These are phyloP conservation scores for Candida caryicola DNA, from an alignment of 805 yeast species.

Conservation along the genomic window DNA sequence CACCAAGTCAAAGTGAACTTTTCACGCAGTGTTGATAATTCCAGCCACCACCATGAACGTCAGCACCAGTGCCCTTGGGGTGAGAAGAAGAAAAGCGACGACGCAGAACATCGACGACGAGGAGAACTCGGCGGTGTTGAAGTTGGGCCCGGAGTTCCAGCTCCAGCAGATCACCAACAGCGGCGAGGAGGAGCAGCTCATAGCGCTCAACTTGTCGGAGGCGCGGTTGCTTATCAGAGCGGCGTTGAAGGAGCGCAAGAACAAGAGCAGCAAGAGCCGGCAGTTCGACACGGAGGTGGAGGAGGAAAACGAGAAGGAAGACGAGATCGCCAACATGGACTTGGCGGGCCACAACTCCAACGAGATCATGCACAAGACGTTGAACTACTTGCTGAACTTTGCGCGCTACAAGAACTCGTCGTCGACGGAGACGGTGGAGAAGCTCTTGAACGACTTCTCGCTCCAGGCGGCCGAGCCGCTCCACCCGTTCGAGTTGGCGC, in stretches of 20 bases:
- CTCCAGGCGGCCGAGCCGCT: constrained; percentile 47
- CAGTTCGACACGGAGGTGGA: constrained; percentile 26
- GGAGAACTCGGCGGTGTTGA: constrained; percentile 84
- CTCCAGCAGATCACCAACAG: constrained; percentile 74
- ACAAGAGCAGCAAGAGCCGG: constrained; percentile 36
- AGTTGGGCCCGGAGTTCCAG: constrained; percentile 91
- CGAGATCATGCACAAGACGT: constrained; percentile 87
- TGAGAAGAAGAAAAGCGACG: constrained; percentile 66
- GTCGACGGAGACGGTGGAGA: constrained; percentile 91
- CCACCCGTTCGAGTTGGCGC: constrained; percentile 96
- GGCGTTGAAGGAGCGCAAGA: constrained; percentile 66
- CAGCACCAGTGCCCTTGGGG: constrained; percentile 84
- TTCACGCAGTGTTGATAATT: background rate
- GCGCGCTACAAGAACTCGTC: constrained; percentile 90
- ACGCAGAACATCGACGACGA: constrained; percentile 72
- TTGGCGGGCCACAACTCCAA: constrained; percentile 71
- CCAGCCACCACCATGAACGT: constrained; percentile 59
- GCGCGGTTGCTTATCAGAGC: constrained; percentile 88
- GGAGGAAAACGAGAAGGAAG: constrained; percentile 42
- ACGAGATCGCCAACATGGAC: constrained; percentile 45
- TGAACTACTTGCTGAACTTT: constrained; percentile 80
- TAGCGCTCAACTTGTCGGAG: constrained; percentile 85
- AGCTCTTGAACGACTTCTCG: constrained; percentile 70
- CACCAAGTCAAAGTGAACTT: background rate
- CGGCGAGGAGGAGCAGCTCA: constrained; percentile 72